Percentiles rank a stretch among this genome's conserved stretches.
Conservation (phyloP, 495 filamentous ascomycete genomes). For the Podospora pseudocomata region DNA sequence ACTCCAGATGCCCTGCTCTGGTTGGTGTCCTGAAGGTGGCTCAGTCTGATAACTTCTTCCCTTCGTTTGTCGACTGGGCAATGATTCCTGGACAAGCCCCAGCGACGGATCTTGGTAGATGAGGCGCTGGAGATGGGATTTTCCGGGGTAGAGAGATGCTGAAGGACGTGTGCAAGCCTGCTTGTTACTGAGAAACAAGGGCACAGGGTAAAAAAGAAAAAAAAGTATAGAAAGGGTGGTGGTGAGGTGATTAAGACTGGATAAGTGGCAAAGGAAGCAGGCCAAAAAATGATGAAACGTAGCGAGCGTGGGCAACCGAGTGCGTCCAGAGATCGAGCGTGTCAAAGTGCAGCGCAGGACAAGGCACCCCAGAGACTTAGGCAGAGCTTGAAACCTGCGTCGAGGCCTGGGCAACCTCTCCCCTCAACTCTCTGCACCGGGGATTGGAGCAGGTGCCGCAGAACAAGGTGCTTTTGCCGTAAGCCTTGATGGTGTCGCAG, state of each 20-base stretch:
- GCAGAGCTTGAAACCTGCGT: neutral
- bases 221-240: neutral
- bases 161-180: neutral
- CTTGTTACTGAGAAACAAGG: neutral
- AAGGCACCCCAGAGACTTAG: neutral
- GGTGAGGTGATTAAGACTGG: neutral
- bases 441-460: conserved; percentile 32
- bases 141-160: neutral
- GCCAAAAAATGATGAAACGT: neutral
- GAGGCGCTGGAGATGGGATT: neutral
- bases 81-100: neutral
- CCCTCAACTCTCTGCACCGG: conserved; percentile 30
- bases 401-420: conserved; percentile 18
- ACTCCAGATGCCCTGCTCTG: neutral
- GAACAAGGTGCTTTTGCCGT: conserved; percentile 33
- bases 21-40: neutral
- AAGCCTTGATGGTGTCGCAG: conserved; percentile 28
- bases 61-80: neutral
- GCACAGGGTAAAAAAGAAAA: neutral
- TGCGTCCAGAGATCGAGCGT: neutral
- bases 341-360: neutral
- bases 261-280: neutral
- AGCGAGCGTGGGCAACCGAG: neutral
- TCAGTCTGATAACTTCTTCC: neutral
- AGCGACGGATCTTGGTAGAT: neutral